A percentile compares a stretch with the other conserved stretches of the same genome.
These are phyloP conservation scores for Boletus vinaceobasis DNA, from an alignment of 768 basidiomycete species.

Conservation along the genomic window DNA sequence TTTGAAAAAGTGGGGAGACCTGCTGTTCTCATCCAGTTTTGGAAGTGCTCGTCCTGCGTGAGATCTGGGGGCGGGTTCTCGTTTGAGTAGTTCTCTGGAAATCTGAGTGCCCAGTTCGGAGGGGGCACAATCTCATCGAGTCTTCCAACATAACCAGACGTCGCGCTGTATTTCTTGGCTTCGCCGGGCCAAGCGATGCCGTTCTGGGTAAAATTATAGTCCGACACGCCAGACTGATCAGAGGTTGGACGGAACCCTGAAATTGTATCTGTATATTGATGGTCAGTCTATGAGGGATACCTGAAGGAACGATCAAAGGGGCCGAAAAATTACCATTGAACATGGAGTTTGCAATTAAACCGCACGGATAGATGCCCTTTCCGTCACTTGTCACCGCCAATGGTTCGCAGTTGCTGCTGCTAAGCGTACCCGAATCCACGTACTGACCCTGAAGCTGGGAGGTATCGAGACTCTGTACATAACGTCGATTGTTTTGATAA, in stretches of 20 bases:
- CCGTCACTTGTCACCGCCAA: conserved; percentile 50
- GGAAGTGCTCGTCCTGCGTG: conserved; percentile 82
- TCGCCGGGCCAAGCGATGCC: conserved; percentile 98
- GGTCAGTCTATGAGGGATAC: background rate
- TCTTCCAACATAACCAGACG: conserved; percentile 49
- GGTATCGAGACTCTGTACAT: conserved; percentile 86
- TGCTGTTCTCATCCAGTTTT: conserved; percentile 99
- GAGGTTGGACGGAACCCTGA: conserved; percentile 50
- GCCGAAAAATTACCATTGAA: conserved; percentile 73
- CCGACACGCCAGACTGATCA: conserved; percentile 38
- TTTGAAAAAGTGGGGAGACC: conserved; percentile 97
- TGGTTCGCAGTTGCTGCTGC: conserved; percentile 84
- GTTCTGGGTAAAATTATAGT: conserved; percentile 69
- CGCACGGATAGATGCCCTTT: conserved; percentile 86
- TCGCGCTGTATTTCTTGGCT: conserved; percentile 78
- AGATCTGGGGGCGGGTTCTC: conserved; percentile 70
- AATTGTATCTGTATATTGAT: conserved; percentile 67
- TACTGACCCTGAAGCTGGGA: conserved; percentile 79
- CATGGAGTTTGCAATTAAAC: conserved; percentile 92
- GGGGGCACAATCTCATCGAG: conserved; percentile 79
- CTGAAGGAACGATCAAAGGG: background rate
- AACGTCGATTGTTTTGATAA: conserved; percentile 97
- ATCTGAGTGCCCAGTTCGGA: conserved; percentile 82
- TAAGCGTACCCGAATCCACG: conserved; percentile 46
- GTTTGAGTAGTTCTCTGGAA: conserved; percentile 69